Evolutionary conservation across 768 basidiomycete genomes (phyloP).

Genomic region (Tricholoma terreum): DNA sequence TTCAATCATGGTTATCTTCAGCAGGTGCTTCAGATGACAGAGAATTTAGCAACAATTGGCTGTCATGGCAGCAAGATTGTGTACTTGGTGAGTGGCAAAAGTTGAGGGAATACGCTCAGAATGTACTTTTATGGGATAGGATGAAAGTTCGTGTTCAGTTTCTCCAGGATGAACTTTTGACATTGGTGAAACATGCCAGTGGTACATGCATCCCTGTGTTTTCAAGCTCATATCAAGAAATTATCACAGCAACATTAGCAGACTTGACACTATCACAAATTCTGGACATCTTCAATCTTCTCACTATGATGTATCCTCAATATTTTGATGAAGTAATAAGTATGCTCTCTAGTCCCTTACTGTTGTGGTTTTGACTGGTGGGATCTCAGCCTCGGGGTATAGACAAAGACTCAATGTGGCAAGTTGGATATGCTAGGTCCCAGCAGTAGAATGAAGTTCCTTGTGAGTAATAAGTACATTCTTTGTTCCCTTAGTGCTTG

Average conservation of each 20-base stretch:
- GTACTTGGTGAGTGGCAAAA: conserved; percentile 53
- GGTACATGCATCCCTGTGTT: conserved; percentile 38
- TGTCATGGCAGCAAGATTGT: conserved; percentile 51
- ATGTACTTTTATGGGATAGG: conserved; percentile 45
- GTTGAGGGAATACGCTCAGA: conserved; percentile 53
- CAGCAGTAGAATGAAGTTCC: too few species aligned
- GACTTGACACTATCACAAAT: conserved; percentile 59
- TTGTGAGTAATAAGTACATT: too few species aligned
- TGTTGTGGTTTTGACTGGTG: too few species aligned
- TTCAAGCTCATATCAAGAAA: conserved; percentile 3
- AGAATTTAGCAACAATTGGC: conserved; percentile 28
- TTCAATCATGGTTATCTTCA: conserved; percentile 61
- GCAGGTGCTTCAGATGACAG: conserved; percentile 29
- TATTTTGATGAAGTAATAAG: conserved; percentile 70
- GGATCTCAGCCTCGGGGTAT: too few species aligned
- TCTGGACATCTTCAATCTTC: conserved; percentile 69
- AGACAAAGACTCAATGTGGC: too few species aligned
- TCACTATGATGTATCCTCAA: conserved; percentile 75
- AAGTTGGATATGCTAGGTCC: too few species aligned
- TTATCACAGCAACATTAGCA: conserved; percentile 22
- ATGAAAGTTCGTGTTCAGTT: conserved; percentile 57
- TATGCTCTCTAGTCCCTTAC: too few species aligned
- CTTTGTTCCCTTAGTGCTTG: too few species aligned
- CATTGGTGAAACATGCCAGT: conserved; percentile 53
- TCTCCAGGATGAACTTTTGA: conserved; percentile 56